A percentile compares a stretch with the other conserved stretches of the same genome.
Evolutionary conservation across 768 basidiomycete genomes (phyloP).

Genomic region (Lentinus tigrinus): DNA sequence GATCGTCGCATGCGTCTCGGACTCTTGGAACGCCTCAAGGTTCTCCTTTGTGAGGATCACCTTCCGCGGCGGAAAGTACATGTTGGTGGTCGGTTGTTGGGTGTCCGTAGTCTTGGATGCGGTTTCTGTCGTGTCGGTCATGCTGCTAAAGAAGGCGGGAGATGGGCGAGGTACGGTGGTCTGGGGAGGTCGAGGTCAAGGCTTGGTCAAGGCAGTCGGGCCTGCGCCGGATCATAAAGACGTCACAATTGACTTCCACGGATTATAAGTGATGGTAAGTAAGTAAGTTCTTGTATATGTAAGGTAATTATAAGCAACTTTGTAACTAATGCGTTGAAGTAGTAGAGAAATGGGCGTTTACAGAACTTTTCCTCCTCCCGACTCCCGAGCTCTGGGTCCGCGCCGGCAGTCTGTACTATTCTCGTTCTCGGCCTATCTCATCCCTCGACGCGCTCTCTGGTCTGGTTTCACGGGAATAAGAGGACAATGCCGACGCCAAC

Average conservation of each 20-base stretch:
- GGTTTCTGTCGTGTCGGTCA: not conserved
- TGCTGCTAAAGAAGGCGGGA: not conserved
- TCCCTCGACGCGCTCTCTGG: not conserved
- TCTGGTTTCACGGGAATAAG: not conserved
- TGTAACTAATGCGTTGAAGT: too few species aligned
- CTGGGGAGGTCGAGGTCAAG: not conserved
- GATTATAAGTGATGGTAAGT: too few species aligned
- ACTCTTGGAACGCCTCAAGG: slow-evolving; percentile 77
- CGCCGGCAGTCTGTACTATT: too few species aligned
- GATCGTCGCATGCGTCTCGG: slow-evolving; percentile 66
- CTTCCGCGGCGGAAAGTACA: slow-evolving; percentile 60
- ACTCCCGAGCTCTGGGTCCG: too few species aligned
- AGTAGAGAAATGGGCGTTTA: too few species aligned
- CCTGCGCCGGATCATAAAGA: not conserved
- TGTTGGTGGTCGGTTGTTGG: not conserved
- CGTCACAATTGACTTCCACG: not conserved
- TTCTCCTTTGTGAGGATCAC: slow-evolving; percentile 75
- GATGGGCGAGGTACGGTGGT: not conserved
- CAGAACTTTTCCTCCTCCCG: too few species aligned
- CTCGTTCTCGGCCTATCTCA: not conserved
- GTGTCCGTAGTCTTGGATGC: not conserved
- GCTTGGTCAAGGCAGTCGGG: not conserved
- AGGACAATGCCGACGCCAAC: slow-evolving; percentile 48
- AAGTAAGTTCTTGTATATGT: too few species aligned
- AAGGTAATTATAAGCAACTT: too few species aligned